These are phyloP conservation scores for Hyphopichia pseudoburtonii DNA, from an alignment of 1,139 yeast genomes.

Conservation along the genomic window DNA sequence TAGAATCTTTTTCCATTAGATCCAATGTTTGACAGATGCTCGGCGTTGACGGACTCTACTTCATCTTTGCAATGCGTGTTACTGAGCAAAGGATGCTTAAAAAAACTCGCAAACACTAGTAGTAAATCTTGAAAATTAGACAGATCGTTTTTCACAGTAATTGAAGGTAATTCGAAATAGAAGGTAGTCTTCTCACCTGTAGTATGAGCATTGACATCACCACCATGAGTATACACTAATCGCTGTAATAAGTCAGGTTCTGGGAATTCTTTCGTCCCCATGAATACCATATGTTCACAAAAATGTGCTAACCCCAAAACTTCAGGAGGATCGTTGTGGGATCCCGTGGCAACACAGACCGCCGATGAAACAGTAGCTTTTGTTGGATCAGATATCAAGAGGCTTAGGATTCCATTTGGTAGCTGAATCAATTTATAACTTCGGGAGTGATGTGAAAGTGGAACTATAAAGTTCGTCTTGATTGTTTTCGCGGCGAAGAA, in stretches of 20 bases:
- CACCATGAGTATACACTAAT: conserved; percentile 47
- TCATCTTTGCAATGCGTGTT: conserved; percentile 47
- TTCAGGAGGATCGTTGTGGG: conserved; percentile 57
- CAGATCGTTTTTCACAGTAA: conserved; percentile 15
- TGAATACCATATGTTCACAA: conserved; percentile 67
- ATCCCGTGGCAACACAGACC: conserved; percentile 60
- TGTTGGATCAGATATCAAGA: conserved; percentile 60
- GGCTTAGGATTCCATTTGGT: conserved; percentile 51
- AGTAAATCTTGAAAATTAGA: conserved; percentile 44
- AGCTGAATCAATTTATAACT: conserved; percentile 45
- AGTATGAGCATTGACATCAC: conserved; percentile 64
- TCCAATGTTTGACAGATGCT: conserved; percentile 53
- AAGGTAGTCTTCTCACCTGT: conserved; percentile 63
- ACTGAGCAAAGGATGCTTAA: conserved; percentile 51
- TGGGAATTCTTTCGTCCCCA: conserved; percentile 58
- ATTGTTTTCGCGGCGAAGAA: background rate
- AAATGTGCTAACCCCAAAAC: conserved; percentile 68
- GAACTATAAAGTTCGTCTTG: conserved; percentile 22
- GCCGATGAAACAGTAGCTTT: conserved; percentile 42
- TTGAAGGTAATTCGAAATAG: conserved; percentile 58
- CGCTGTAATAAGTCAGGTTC: conserved; percentile 46
- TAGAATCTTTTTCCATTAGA: conserved; percentile 46
- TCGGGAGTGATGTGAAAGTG: conserved; percentile 33
- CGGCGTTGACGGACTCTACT: conserved; percentile 60
- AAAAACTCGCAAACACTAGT: conserved; percentile 51